phyloP scores from a whole-genome alignment of 371 early-diverging fungal species.

The Conidiobolus incongruus region DNA sequence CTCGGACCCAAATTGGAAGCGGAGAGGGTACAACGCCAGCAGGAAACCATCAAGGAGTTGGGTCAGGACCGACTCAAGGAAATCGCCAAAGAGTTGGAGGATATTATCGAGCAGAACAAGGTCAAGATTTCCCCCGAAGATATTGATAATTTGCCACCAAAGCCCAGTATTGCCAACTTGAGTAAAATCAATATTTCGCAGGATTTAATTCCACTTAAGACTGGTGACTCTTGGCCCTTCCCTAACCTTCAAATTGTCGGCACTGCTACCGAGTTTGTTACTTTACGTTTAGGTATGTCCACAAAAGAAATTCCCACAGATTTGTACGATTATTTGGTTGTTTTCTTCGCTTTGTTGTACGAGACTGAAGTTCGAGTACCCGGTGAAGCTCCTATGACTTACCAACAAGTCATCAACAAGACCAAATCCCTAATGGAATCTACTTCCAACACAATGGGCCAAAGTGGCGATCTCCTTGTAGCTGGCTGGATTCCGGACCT shows the following conservation, averaged over 20 bases:
- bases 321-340: slow-evolving; percentile 29
- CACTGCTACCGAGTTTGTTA: slow-evolving; percentile 30
- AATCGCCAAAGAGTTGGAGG: slow-evolving; percentile 15
- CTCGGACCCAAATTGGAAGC: slow-evolving; percentile 21
- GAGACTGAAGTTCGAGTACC: slow-evolving; percentile 6
- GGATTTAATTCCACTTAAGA: not conserved
- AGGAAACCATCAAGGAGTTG: slow-evolving; percentile 13
- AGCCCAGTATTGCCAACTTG: slow-evolving; percentile 21
- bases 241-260: slow-evolving; percentile 21
- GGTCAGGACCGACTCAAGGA: slow-evolving; percentile 21
- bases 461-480: slow-evolving; percentile 26
- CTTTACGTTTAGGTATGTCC: slow-evolving; percentile 26
- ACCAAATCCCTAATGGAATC: slow-evolving; percentile 20
- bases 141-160: slow-evolving; percentile 22
- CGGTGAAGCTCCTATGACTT: slow-evolving; percentile 14
- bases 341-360: slow-evolving; percentile 22
- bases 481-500: slow-evolving; percentile 26
- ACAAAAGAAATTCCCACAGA: slow-evolving; percentile 16
- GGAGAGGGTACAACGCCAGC: slow-evolving; percentile 11
- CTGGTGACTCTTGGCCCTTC: slow-evolving; percentile 14
- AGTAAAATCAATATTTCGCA: slow-evolving; percentile 10
- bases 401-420: slow-evolving; percentile 24
- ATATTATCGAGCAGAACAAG: slow-evolving; percentile 29
- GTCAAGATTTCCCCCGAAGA: slow-evolving; percentile 21
- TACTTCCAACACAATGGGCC: slow-evolving; percentile 18